These are phyloP conservation scores for Fonsecaea pedrosoi DNA, from an alignment of 2,329 filamentous ascomycete species.

Conservation along the genomic window DNA sequence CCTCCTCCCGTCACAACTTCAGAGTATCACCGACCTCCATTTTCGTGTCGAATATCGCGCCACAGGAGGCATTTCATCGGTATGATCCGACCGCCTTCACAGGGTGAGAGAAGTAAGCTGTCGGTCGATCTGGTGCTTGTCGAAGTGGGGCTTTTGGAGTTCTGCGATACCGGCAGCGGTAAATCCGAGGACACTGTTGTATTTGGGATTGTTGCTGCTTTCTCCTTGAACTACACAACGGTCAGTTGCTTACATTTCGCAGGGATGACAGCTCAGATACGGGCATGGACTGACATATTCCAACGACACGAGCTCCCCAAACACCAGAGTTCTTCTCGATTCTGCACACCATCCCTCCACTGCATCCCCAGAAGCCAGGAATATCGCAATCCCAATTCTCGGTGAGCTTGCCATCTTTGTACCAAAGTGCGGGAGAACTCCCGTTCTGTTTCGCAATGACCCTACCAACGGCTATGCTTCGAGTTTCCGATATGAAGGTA, in stretches of 20 bases:
- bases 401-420: background rate
- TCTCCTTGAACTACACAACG: constrained; percentile 1
- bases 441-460: background rate
- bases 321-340: constrained; percentile 1
- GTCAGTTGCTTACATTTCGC: background rate
- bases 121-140: background rate
- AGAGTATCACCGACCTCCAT: background rate
- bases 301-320: background rate
- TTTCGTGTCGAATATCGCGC: background rate
- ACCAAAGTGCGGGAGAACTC: background rate
- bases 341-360: constrained; percentile 1
- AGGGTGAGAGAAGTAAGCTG: background rate
- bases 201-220: background rate
- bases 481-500: background rate
- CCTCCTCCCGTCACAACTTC: background rate
- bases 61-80: background rate
- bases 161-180: background rate
- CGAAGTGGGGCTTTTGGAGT: background rate
- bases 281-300: background rate
- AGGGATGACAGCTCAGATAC: background rate
- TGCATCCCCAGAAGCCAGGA: background rate
- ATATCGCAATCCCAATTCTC: background rate
- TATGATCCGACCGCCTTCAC: background rate
- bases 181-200: background rate
- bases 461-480: background rate